Conservation (phyloP, 1,284 basidiomycete species). For the Trichosporon ovoides region DNA sequence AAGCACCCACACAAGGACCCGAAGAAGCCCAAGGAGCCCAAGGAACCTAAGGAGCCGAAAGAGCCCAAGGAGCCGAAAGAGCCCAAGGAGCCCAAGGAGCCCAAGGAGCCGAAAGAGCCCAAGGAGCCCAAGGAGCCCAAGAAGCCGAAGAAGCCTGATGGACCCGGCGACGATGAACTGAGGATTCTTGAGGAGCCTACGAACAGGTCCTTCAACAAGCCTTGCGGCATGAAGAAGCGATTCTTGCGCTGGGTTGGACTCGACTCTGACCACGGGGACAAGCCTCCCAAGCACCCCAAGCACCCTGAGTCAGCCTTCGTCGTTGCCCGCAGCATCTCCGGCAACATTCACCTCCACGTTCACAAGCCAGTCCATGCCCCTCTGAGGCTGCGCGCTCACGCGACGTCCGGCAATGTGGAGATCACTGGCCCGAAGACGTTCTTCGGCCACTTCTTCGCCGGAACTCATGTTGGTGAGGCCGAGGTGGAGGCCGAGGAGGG, state of each 20-base stretch:
- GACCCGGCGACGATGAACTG: too few species aligned
- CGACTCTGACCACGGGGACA: slow-evolving; percentile 14
- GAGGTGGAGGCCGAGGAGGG: slow-evolving; percentile 17
- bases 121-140: too few species aligned
- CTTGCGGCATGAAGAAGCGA: neutral
- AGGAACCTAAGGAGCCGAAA: slow-evolving; percentile 12
- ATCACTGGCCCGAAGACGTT: slow-evolving; percentile 21
- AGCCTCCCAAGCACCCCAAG: slow-evolving; percentile 13
- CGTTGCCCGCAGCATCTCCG: slow-evolving; percentile 26
- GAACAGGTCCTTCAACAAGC: neutral
- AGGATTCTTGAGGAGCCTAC: too few species aligned
- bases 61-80: slow-evolving; percentile 9
- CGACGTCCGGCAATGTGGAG: slow-evolving; percentile 49
- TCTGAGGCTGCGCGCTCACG: slow-evolving; percentile 46
- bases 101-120: too few species aligned
- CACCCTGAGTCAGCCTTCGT: slow-evolving; percentile 21
- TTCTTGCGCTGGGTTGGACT: neutral
- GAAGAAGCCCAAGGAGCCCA: slow-evolving; percentile 8
- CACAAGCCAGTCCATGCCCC: slow-evolving; percentile 27
- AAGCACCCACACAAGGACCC: slow-evolving; percentile 11
- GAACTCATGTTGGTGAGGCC: slow-evolving; percentile 21
- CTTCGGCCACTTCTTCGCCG: slow-evolving; percentile 29
- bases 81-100: neutral
- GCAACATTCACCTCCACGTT: slow-evolving; percentile 25
- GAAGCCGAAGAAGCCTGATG: too few species aligned